Percentiles rank a stretch among this genome's conserved stretches.
These are phyloP conservation scores for Eimeria praecox DNA, from an alignment of 169 alveolate genomes.

Conservation along the genomic window DNA sequence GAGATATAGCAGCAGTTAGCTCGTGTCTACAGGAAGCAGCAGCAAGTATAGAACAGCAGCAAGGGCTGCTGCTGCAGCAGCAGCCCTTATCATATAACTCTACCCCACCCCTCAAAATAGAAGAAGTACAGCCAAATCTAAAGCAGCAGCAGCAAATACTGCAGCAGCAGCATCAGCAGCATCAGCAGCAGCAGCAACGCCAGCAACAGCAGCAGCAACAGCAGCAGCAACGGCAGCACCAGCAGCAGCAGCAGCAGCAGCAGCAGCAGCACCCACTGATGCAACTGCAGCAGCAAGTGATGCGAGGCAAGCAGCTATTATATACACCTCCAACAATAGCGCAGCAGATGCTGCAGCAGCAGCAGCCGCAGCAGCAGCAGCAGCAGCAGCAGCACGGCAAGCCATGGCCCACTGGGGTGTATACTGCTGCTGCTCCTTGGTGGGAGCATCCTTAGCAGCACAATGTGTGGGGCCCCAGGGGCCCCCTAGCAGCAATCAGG, in stretches of 20 bases:
- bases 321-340: too few relatives aligned
- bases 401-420: too few relatives aligned
- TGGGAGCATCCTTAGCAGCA: too few relatives aligned
- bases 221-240: conserved; percentile 6
- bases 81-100: not conserved
- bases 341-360: too few relatives aligned
- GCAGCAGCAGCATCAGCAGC: conserved; percentile 29
- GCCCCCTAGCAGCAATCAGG: too few relatives aligned
- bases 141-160: not conserved
- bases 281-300: not conserved
- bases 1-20: not conserved
- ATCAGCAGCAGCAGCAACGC: conserved; percentile 8
- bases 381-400: too few relatives aligned
- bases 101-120: not conserved
- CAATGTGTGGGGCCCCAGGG: too few relatives aligned
- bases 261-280: conserved; percentile 5
- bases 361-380: too few relatives aligned
- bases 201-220: not conserved
- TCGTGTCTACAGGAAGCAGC: not conserved
- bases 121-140: too few relatives aligned
- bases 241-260: not conserved
- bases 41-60: conserved; percentile 84
- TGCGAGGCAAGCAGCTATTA: not conserved
- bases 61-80: not conserved
- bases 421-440: too few relatives aligned